Percentiles rank a stretch among this genome's conserved stretches.
Evolutionary conservation across 2,329 filamentous ascomycete genomes (phyloP).

Genomic region (Blastomyces percursus): DNA sequence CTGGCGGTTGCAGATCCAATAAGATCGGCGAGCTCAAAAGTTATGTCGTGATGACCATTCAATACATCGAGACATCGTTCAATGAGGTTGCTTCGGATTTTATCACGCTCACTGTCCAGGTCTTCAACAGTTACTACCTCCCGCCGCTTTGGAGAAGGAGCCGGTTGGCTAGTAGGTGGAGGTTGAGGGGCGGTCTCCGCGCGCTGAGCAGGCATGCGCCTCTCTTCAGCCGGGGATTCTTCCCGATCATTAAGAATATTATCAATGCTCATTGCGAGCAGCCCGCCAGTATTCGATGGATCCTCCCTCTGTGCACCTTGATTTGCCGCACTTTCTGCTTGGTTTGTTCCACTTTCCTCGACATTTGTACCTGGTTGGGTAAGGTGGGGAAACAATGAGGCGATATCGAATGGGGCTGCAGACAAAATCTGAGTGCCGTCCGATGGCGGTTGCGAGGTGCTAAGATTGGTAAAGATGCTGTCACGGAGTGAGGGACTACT

Average conservation of each 20-base stretch:
- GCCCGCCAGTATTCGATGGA: conserved; percentile 25
- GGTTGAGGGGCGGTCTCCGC: conserved; percentile 12
- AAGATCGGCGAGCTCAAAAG: conserved; percentile 82
- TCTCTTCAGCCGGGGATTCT: conserved; percentile 17
- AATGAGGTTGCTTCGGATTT: conserved; percentile 66
- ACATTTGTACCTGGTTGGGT: conserved; percentile 8
- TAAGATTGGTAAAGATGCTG: conserved; percentile 9
- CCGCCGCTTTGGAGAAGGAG: conserved; percentile 20
- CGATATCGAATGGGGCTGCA: conserved; percentile 4
- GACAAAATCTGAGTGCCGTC: background rate
- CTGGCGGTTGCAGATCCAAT: conserved; percentile 61
- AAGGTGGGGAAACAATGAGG: conserved; percentile 13
- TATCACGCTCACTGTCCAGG: conserved; percentile 61
- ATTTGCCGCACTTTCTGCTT: background rate
- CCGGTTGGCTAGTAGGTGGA: conserved; percentile 17
- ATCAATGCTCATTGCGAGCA: conserved; percentile 34
- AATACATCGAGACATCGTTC: conserved; percentile 86
- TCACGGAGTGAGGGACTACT: conserved; percentile 9
- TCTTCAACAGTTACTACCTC: conserved; percentile 55
- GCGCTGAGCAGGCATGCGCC: conserved; percentile 16
- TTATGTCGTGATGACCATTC: conserved; percentile 73
- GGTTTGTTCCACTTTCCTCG: background rate
- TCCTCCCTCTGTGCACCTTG: conserved; percentile 20
- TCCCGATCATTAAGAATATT: conserved; percentile 29
- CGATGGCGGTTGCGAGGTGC: background rate